A percentile compares a stretch with the other conserved stretches of the same genome.
phyloP scores from a whole-genome alignment of 1,139 yeast species.

The Suhomyces yuchorum region DNA sequence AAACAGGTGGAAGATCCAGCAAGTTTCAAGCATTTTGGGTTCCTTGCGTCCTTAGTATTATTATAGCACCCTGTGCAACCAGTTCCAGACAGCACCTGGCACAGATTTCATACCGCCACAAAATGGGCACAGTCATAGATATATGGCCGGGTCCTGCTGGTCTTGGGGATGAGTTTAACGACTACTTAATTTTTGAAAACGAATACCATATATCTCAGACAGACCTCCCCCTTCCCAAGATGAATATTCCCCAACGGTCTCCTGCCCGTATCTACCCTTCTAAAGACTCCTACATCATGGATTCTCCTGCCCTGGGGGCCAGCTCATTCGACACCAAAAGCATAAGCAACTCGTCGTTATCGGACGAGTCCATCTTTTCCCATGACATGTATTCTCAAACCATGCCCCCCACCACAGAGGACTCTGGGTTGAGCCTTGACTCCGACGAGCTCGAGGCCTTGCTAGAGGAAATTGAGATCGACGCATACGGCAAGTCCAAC shows the following conservation, averaged over 20 bases:
- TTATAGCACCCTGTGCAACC: slow-evolving; percentile 3
- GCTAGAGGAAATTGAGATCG: slow-evolving; percentile 23
- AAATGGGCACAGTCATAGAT: slow-evolving; percentile 4
- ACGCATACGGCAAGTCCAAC: slow-evolving; percentile 20
- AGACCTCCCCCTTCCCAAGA: slow-evolving; percentile 1
- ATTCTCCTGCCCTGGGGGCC: slow-evolving; percentile 18
- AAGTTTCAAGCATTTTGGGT: not conserved
- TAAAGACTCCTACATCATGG: slow-evolving; percentile 1
- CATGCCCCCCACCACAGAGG: slow-evolving; percentile 9
- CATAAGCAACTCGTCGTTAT: slow-evolving; percentile 15
- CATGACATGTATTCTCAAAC: slow-evolving; percentile 9
- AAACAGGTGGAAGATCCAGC: not conserved
- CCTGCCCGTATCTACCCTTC: slow-evolving; percentile 11
- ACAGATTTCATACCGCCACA: not conserved
- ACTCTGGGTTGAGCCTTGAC: slow-evolving; percentile 18
- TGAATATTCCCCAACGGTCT: slow-evolving; percentile 16
- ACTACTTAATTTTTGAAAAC: slow-evolving; percentile 12
- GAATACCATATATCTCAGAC: slow-evolving; percentile 2
- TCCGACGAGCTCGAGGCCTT: slow-evolving; percentile 23
- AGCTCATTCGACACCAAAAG: slow-evolving; percentile 17
- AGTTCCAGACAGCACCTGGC: slow-evolving; percentile 5
- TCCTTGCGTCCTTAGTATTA: not conserved
- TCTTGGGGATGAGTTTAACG: slow-evolving; percentile 8
- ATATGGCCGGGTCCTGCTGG: not conserved
- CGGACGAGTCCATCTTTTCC: slow-evolving; percentile 26